A percentile compares a stretch with the other conserved stretches of the same genome.
These are phyloP conservation scores for Elsinoe perseae DNA, from an alignment of 2,329 filamentous ascomycete genomes.

Conservation along the genomic window DNA sequence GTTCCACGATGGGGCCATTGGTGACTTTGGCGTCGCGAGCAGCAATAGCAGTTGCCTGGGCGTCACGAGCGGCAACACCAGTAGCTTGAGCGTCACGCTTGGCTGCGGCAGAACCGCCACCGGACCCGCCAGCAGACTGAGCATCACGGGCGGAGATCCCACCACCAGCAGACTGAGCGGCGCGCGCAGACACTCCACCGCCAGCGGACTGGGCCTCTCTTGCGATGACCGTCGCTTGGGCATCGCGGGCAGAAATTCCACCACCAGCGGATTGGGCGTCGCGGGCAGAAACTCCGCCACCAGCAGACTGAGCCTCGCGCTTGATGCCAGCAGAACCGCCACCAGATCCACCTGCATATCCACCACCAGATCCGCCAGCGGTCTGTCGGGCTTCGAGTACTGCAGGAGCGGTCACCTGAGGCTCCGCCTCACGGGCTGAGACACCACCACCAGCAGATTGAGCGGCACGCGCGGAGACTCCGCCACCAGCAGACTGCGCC, in stretches of 20 bases:
- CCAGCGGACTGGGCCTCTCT: neutral
- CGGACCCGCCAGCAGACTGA: neutral
- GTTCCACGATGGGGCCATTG: neutral
- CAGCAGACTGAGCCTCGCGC: neutral
- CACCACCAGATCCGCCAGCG: neutral
- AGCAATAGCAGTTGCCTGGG: neutral
- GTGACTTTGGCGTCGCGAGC: neutral
- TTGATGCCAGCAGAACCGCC: neutral
- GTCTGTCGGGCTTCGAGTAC: neutral
- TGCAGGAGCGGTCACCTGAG: neutral
- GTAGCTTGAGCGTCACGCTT: neutral
- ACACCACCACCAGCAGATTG: neutral
- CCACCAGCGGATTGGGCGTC: neutral
- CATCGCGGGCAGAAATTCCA: neutral
- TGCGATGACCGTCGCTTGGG: neutral
- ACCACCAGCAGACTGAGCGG: neutral
- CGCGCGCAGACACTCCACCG: too few relatives aligned
- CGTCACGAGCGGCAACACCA: neutral
- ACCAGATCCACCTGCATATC: neutral
- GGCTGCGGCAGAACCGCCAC: neutral
- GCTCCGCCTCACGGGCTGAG: neutral
- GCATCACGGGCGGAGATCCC: neutral
- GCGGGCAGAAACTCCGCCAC: too few relatives aligned
- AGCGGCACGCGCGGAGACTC: neutral
- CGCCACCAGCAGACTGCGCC: constrained; percentile 3